Evolutionary conservation across 441 rosid genomes (phyloP).

Genomic region (Euphorbia schlechtendalii): DNA sequence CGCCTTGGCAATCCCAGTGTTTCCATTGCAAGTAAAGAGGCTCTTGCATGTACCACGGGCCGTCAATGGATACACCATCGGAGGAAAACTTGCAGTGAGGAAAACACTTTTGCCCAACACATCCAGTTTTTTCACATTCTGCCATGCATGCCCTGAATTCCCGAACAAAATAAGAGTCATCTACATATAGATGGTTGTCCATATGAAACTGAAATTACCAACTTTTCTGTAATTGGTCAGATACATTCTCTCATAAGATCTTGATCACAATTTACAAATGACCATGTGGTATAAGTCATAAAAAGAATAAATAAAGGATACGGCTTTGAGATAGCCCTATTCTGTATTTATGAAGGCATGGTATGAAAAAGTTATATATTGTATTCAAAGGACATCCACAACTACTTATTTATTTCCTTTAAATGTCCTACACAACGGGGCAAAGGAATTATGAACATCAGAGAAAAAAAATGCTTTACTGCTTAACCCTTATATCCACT

Average conservation of each 20-base stretch:
- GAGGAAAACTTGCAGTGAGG: conserved; percentile 65
- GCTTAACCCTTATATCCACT: too few relatives aligned
- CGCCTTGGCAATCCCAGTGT: conserved; percentile 73
- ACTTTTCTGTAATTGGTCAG: background rate
- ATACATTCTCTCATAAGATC: background rate
- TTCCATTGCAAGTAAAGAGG: conserved; percentile 74
- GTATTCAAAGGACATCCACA: too few relatives aligned
- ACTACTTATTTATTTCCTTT: too few relatives aligned
- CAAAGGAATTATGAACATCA: too few relatives aligned
- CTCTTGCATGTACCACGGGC: conserved; percentile 79
- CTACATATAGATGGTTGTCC: background rate
- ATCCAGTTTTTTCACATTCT: conserved; percentile 21
- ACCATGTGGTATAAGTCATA: background rate
- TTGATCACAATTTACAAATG: background rate
- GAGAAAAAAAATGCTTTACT: too few relatives aligned
- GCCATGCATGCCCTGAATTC: conserved; percentile 19
- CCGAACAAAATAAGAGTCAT: background rate
- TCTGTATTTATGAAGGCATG: too few relatives aligned
- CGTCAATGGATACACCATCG: conserved; percentile 30
- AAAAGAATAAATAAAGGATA: background rate
- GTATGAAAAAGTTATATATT: too few relatives aligned
- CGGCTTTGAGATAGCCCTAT: too few relatives aligned
- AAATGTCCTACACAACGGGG: too few relatives aligned
- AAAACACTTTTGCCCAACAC: conserved; percentile 44
- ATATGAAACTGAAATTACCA: background rate